Conservation (phyloP, 371 early-diverging fungal species). For the Lichtheimia corymbifera region DNA sequence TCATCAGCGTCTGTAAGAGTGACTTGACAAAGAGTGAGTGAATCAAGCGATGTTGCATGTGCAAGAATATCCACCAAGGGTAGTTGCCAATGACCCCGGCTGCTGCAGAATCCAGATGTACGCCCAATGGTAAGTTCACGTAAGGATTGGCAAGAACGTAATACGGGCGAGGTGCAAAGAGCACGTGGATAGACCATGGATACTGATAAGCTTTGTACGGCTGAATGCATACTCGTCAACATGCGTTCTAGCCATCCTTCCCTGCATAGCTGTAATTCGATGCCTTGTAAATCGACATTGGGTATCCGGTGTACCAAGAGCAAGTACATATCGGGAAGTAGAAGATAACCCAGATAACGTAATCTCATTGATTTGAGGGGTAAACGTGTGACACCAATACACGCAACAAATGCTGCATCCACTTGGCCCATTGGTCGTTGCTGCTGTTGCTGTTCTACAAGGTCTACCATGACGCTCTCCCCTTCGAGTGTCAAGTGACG, state of each 20-base stretch:
- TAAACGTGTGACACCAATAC: not conserved
- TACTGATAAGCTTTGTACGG: not conserved
- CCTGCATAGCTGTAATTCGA: not conserved
- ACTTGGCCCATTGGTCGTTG: not conserved
- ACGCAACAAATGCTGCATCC: not conserved
- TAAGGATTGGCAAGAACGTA: not conserved
- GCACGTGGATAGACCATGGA: not conserved
- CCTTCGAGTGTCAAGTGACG: not conserved
- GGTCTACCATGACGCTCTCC: not conserved
- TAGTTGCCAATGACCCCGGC: not conserved
- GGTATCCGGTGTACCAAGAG: not conserved
- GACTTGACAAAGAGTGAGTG: not conserved
- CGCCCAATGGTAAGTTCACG: not conserved
- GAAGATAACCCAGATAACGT: not conserved
- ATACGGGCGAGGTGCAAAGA: not conserved
- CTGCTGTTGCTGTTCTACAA: not conserved
- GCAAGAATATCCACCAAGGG: not conserved
- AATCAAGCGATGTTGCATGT: not conserved
- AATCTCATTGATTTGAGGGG: conserved; percentile 1
- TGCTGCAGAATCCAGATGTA: conserved; percentile 1
- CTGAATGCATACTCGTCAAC: not conserved
- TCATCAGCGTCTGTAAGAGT: not conserved
- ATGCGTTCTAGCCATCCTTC: not conserved
- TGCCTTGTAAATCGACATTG: too few species aligned
- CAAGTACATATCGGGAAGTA: not conserved